Conservation (phyloP, 306 rosid genomes). For the Vachellia pachyceras region DNA sequence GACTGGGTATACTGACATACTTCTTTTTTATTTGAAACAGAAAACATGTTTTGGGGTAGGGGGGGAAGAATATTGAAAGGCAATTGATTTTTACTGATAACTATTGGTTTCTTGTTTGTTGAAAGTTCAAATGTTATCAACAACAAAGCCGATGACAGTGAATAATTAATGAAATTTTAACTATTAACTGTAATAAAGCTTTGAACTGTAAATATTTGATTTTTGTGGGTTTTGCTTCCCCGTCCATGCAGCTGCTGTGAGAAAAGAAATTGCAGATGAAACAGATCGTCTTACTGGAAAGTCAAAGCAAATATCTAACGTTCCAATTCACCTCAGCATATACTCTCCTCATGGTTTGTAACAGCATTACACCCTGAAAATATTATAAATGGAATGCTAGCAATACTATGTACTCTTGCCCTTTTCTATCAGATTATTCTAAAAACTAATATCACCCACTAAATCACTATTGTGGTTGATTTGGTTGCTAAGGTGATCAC, state of each 20-base stretch:
- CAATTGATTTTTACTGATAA: background rate
- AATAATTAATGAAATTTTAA: background rate
- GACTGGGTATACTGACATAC: background rate
- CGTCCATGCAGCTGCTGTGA: constrained; percentile 66
- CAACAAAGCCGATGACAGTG: background rate
- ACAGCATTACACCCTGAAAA: constrained; percentile 22
- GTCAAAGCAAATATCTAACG: constrained; percentile 73
- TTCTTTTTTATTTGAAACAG: too few relatives aligned
- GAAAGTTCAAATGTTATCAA: background rate
- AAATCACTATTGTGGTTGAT: background rate
- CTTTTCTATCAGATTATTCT: background rate
- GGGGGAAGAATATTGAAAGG: background rate
- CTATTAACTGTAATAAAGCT: background rate
- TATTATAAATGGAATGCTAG: constrained; percentile 7
- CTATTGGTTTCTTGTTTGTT: background rate
- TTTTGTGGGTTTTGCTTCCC: constrained; percentile 8
- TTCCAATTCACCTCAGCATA: constrained; percentile 87
- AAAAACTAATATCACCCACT: background rate
- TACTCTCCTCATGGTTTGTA: constrained; percentile 46
- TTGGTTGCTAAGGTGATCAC: constrained; percentile 9
- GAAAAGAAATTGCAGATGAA: constrained; percentile 82
- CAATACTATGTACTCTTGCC: background rate
- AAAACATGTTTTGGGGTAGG: too few relatives aligned
- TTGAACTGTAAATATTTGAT: background rate
- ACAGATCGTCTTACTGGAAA: constrained; percentile 87